These are phyloP conservation scores for Stylosanthes scabra DNA, from an alignment of 331 rosid species.

Conservation along the genomic window DNA sequence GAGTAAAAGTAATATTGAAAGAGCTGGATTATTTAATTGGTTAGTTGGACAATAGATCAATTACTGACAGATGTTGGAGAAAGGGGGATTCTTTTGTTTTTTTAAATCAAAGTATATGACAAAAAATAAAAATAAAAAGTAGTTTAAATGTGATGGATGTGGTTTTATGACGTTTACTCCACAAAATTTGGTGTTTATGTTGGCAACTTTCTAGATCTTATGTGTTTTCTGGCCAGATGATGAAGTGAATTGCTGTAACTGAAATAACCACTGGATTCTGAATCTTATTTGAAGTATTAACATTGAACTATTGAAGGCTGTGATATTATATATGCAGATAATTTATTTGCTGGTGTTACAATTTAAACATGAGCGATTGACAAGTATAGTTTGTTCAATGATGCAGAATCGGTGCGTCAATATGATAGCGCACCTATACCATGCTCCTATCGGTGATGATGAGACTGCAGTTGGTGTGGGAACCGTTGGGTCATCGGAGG, in stretches of 20 bases:
- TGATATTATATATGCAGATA: slow-evolving; percentile 21
- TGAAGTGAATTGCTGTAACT: not conserved
- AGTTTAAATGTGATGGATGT: not conserved
- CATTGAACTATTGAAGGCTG: slow-evolving; percentile 22
- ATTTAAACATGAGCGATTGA: not conserved
- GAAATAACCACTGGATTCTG: not conserved
- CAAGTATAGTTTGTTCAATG: slow-evolving; percentile 10
- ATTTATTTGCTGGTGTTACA: not conserved
- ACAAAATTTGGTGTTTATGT: not conserved
- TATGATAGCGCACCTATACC: slow-evolving; percentile 73
- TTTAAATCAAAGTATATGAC: not conserved
- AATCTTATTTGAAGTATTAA: slow-evolving; percentile 11
- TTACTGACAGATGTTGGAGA: not conserved
- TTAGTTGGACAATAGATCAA: not conserved
- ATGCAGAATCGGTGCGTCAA: slow-evolving; percentile 93
- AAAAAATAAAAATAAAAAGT: not conserved
- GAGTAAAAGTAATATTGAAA: not conserved
- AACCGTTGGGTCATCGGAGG: slow-evolving; percentile 95
- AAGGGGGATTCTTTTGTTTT: not conserved
- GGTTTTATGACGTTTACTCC: not conserved
- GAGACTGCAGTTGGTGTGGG: slow-evolving; percentile 85
- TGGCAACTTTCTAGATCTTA: slow-evolving; percentile 17
- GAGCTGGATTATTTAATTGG: not conserved
- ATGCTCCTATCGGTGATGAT: slow-evolving; percentile 73
- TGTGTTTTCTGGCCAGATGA: slow-evolving; percentile 22